Evolutionary conservation across 2,329 filamentous ascomycete species (phyloP).

Genomic region (Trichoderma lentiforme): DNA sequence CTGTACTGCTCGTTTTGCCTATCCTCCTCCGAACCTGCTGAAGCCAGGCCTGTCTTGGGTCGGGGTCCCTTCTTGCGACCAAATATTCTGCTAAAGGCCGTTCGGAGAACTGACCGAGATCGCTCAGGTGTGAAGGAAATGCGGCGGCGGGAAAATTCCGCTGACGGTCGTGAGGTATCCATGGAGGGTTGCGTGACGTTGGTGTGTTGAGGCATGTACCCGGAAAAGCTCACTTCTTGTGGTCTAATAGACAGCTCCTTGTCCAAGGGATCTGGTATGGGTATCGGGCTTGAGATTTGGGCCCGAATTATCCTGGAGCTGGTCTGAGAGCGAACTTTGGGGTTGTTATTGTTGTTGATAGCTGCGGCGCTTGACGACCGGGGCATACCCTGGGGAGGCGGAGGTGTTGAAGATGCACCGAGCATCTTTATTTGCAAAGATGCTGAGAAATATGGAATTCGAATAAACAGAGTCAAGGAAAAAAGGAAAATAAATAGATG

Average conservation of each 20-base stretch:
- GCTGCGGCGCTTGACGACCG: slow-evolving; percentile 12
- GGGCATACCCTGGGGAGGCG: not conserved
- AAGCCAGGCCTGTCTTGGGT: slow-evolving; percentile 14
- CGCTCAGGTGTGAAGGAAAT: slow-evolving; percentile 8
- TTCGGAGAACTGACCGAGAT: slow-evolving; percentile 52
- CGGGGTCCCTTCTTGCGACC: slow-evolving; percentile 52
- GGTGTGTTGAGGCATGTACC: not conserved
- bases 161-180: slow-evolving; percentile 4
- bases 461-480: not conserved
- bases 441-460: not conserved
- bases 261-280: slow-evolving; percentile 46
- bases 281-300: slow-evolving; percentile 60
- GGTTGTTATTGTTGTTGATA: not conserved
- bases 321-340: slow-evolving; percentile 4
- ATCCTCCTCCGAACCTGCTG: slow-evolving; percentile 5
- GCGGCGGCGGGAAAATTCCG: not conserved
- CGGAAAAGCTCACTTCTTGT: not conserved
- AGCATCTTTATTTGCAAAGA: slow-evolving; percentile 10
- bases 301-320: slow-evolving; percentile 49
- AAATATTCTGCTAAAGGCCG: slow-evolving; percentile 56
- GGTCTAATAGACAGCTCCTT: slow-evolving; percentile 51
- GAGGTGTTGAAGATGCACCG: slow-evolving; percentile 8
- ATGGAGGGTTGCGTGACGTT: not conserved
- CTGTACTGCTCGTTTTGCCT: slow-evolving; percentile 42
- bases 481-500: not conserved